Evolutionary conservation across 1,139 yeast species (phyloP), one percentile per base, ranked within the genome.

Genomic region (Pichia sp.): DNA sequence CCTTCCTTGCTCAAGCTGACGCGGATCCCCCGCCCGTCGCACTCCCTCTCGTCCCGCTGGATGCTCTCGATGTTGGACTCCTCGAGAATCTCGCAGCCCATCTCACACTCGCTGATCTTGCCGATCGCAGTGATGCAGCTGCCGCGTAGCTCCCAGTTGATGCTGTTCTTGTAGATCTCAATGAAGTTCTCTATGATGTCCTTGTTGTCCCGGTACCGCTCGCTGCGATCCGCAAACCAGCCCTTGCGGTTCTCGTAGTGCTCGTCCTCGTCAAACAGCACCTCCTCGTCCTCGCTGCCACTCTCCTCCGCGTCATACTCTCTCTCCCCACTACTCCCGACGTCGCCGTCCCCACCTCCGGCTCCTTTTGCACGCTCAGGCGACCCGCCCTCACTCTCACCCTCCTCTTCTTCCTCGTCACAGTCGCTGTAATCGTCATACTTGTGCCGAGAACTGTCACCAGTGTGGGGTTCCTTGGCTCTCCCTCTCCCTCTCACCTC

Each of bases 81-180:
- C 13, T 50, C 49, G 4, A 50, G 38, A 8, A 50, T 26, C 15
- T 50, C 53, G 8, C 45, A 29, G 3, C 53, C 53, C 32, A 43
- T 45, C 11, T 34, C 49, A 19, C 49, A 32, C 16, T 16, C 32
- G n/a, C 53, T n/a, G 15, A 50, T 45, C 29, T 16, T 15, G 6
- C 45, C 40, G 7, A 50, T 16, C 10, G 45, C 45, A 5, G 15
- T 31, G 8, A 45, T 29, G 26, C 49, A 34, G 13, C 44, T 26
- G n/a, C 53, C 53, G 5, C 45, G 41, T 16, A 49, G 30, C 16
- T 49, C 47, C 52, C 52, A 49, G 15, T 49, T 49, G 29, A 49
- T 42, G 16, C 47, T 49, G 10, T 16, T 38, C 23, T 48, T 38
- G 45, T 48, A 41, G 32, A 48, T 48, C 29, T 48, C 45, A 8